Evolutionary conservation across 192 early-diverging fungal genomes (phyloP), one percentile per base, ranked within the genome.

Genomic region (Irineochytrium annulatum): DNA sequence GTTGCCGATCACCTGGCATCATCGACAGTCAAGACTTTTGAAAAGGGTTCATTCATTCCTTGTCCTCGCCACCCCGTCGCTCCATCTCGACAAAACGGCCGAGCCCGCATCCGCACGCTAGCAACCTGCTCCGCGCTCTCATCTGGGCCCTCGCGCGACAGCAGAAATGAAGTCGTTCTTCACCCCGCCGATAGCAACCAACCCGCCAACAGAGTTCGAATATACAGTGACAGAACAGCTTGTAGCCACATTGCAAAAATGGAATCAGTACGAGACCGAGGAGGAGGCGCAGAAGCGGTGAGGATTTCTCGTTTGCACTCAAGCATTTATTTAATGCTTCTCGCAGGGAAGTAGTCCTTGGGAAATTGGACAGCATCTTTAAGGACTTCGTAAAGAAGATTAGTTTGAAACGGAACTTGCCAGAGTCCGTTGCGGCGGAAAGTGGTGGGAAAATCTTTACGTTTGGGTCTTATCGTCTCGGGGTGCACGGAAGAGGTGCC

Each of bases 371-470:
- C 67, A 77, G 76, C 52, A 73, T 99, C 53, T 89, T 94, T 55
- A 93, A 96, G 67, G 87, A 95, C 39, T 95, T 97, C 80, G 94
- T 97, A 14, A 87, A 88, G 48, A 51, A 68, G n/a, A 86, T 90
- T 24, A 81, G 82, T 31, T 66, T 91, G 28, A 87, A 85, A 48
- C 78, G 84, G 49, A 82, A 80, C n/a, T 69, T 89, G 41, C 81
- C 92, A 13, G 96, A 94, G 68, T 67, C 80, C 28, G 56, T 94
- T 39, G 96, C 96, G 1, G 79, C 74, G 45, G 88, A 93, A 45
- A 89, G 86, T 20, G 93, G 93, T 22, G 94, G 97, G 27, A 95
- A 96, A 70, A 95, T 97, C 28, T 99, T 93, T 60, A 94, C 97
- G 1, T 99, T 94, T 74, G 97, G 97, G 3, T 94, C 92, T 8